A percentile compares a stretch with the other conserved stretches of the same genome.
Conservation (phyloP, 2,329 filamentous ascomycete genomes). For the Ophiosphaerella narmari region DNA sequence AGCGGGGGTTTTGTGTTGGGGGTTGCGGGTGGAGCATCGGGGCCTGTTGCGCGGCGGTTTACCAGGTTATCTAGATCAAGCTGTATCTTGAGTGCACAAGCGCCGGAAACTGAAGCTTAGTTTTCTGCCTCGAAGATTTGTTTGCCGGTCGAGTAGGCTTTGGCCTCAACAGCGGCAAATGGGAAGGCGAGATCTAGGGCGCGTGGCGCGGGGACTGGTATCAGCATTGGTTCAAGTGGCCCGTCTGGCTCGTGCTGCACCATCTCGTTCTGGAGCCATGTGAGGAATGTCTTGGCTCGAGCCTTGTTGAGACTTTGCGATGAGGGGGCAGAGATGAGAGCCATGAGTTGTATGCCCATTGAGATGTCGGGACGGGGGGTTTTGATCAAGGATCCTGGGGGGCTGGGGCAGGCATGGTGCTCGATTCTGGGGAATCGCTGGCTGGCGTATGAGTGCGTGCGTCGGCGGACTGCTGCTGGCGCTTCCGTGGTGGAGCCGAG, state of each 20-base stretch:
- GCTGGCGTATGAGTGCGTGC: not conserved
- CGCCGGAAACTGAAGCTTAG: constrained; percentile 16
- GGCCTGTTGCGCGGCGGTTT: constrained; percentile 1
- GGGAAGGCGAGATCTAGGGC: constrained; percentile 9
- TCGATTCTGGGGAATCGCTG: not conserved
- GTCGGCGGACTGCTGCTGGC: constrained; percentile 2
- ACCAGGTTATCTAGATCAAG: constrained; percentile 10
- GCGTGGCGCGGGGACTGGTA: constrained; percentile 6
- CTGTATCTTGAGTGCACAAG: constrained; percentile 15
- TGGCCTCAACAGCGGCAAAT: constrained; percentile 17
- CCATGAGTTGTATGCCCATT: constrained; percentile 9
- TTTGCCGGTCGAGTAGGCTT: constrained; percentile 16
- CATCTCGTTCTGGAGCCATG: constrained; percentile 9
- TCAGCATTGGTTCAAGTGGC: constrained; percentile 8
- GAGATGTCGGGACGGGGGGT: constrained; percentile 8
- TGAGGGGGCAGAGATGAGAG: constrained; percentile 13
- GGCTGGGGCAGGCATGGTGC: constrained; percentile 28
- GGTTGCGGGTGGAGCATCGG: constrained; percentile 4
- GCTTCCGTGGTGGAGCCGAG: constrained; percentile 2
- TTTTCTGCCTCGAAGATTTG: constrained; percentile 22
- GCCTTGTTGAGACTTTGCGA: constrained; percentile 9
- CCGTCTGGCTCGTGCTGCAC: constrained; percentile 5
- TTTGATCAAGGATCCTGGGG: constrained; percentile 7
- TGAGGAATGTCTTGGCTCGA: constrained; percentile 1
- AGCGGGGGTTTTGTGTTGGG: constrained; percentile 10